These are phyloP conservation scores for Oryza glaberrima DNA, from an alignment of 176 grass and related monocot species.

Conservation along the genomic window DNA sequence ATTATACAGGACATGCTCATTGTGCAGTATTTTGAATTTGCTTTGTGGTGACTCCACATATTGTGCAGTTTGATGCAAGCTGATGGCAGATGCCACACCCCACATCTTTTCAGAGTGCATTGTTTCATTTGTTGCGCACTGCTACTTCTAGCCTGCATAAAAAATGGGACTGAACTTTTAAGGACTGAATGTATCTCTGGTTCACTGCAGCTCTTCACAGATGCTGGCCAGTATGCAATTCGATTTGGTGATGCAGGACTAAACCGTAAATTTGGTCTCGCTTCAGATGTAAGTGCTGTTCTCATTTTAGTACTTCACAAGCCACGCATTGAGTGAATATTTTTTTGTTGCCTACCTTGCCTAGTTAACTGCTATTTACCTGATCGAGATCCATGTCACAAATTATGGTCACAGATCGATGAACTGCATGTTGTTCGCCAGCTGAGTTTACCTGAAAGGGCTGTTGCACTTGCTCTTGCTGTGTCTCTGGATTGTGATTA, in stretches of 20 bases:
- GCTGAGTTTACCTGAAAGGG: slow-evolving; percentile 81
- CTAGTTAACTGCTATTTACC: not conserved
- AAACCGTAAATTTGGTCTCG: slow-evolving; percentile 29
- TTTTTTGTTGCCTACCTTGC: not conserved
- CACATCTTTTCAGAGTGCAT: not conserved
- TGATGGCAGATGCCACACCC: not conserved
- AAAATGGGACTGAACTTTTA: not conserved
- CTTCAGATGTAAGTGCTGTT: slow-evolving; percentile 51
- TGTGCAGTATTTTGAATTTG: slow-evolving; percentile 8
- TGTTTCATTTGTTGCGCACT: not conserved
- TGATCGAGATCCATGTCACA: not conserved
- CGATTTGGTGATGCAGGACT: slow-evolving; percentile 72
- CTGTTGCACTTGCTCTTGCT: slow-evolving; percentile 84
- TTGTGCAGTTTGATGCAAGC: not conserved
- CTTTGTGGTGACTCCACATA: not conserved
- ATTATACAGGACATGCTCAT: not conserved
- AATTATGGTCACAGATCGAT: slow-evolving; percentile 56
- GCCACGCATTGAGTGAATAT: not conserved
- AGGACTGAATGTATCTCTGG: not conserved
- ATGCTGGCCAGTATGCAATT: slow-evolving; percentile 96
- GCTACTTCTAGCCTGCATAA: slow-evolving; percentile 14
- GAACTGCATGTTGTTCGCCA: slow-evolving; percentile 70
- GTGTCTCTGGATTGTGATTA: slow-evolving; percentile 85
- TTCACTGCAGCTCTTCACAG: slow-evolving; percentile 85
- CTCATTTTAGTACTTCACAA: not conserved